Base-by-base conservation (phyloP, 1,139 yeast species). In the Tardiomyces depauwii region DNA sequence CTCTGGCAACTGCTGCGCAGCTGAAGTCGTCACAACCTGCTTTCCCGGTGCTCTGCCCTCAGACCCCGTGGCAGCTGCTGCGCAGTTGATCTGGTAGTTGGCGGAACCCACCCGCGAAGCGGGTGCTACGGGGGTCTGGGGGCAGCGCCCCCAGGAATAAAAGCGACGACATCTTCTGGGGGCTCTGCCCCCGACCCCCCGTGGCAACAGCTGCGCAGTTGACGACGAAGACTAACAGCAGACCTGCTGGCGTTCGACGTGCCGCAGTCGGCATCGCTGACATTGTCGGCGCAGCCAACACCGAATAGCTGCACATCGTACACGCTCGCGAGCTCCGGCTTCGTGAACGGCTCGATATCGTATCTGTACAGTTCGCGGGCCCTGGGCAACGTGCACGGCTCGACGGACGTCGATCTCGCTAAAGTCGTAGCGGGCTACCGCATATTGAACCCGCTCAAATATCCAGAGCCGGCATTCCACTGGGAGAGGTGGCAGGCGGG, bases 391-490 rank as follows among this genome's bases (percentile, higher is more conserved):
- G 74, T 80, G 4, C 59, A 67, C 47, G 74, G 80, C 0, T 75
- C 91, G 2, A 68, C 67, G 18, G 68, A 71, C 23, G 66, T 83
- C 2, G 72, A 82, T 1, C 67, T 89, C 21, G 87, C 81, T 51
- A 80, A 80, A 42, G 83, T 86, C 2, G 74, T 84, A n/a, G 76
- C 87, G n/a, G 88, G 95, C 0, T 87, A 83, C 60, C 69, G 78
- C 51, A 70, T 76, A 39, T 71, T 82, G 42, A 78, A 78, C 42
- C 82, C 83, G 1, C 55, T 63, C 19, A 51, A 54, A 14, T 44
- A 41, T 25, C 56, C 56, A 1, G 53, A 49, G 21, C 51, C 57
- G 43, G 46, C 55, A 41, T 42, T 51, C 45, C 55, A 56, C 45
- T 48, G 56, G 46, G 61, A 63, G 44, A 53, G 53, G n/a, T 63